A percentile compares a stretch with the other conserved stretches of the same genome.
Evolutionary conservation across 1,139 yeast species (phyloP).

Genomic region (Debaryomyces sp.): DNA sequence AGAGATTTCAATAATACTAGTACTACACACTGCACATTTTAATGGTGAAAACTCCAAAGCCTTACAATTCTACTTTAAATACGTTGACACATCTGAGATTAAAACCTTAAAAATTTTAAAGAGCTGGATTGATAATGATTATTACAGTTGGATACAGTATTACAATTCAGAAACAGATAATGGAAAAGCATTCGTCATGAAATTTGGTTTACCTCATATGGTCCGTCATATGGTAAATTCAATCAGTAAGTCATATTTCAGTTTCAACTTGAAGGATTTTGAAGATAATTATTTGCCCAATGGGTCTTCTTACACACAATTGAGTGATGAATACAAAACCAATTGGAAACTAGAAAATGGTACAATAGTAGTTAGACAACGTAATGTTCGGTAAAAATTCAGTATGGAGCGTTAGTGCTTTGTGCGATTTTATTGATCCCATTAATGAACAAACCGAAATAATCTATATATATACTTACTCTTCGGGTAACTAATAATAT

Average conservation of each 20-base stretch:
- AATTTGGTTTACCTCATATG: conserved; percentile 39
- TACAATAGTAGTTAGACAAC: conserved; percentile 26
- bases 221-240: conserved; percentile 29
- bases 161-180: conserved; percentile 36
- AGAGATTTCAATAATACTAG: conserved; percentile 44
- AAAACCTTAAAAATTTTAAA: conserved; percentile 28
- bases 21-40: conserved; percentile 53
- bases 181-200: conserved; percentile 40
- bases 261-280: conserved; percentile 23
- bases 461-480: neutral
- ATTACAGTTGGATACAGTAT: conserved; percentile 41
- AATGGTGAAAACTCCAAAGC: conserved; percentile 40
- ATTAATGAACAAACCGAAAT: neutral
- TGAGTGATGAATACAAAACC: conserved; percentile 22
- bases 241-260: conserved; percentile 42
- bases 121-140: conserved; percentile 44
- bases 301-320: conserved; percentile 23
- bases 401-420: neutral
- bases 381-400: conserved; percentile 13
- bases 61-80: conserved; percentile 30
- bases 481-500: neutral
- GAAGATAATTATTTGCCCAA: conserved; percentile 29
- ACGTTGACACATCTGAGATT: conserved; percentile 24
- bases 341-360: conserved; percentile 32
- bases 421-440: conserved; percentile 6